Base-by-base conservation (phyloP, 2,329 filamentous ascomycete species). In the Neofusicoccum sp. region DNA sequence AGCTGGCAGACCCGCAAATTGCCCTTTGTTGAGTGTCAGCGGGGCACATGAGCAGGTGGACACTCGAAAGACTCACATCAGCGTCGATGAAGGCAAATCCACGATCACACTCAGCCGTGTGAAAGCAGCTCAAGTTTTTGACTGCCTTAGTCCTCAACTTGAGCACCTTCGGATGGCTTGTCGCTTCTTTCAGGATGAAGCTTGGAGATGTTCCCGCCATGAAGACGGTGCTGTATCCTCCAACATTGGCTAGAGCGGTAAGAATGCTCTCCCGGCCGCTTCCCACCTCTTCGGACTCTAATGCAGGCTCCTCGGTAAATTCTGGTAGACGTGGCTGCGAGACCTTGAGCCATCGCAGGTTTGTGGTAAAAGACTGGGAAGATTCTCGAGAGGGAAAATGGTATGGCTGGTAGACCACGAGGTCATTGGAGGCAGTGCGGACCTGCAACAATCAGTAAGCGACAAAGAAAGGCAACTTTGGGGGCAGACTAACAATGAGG, bases 391-490 rank as follows among this genome's bases (percentile, higher is more conserved):
- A 40, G 70, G 76, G 63, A 20, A 51, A 40, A 6, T 58, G 81
- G 66, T 91, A 89, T 1, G 93, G 92, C 71, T 95, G 87, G 71
- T 98, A 99, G 47, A 98, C 83, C 9, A 89, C 89, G 34, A 98
- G 78, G 70, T 98, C 93, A 65, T 96, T 89, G 62, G 86, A 88
- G 8, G 84, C 82, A 51, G 91, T 91, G 54, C 93, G 89, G 30
- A 93, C 79, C 89, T 92, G 64, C 38, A 38, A 51, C 14, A 16
- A 14, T 30, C 8, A 47, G 33, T 9, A 34, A 59, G 54, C n/a
- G 26, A 28, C 26, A 2, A 3, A 28, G 26, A 2, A 3, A 2
- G 16, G 30, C 8, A 20, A 30, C 12, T 24, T 4, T 3, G 26
- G 3, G 12, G 38, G 28, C 16, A 5, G 20, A 74, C 88, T 77